These are phyloP conservation scores for Cornus suecica DNA, from an alignment of 148 eudicot genomes.

Conservation along the genomic window DNA sequence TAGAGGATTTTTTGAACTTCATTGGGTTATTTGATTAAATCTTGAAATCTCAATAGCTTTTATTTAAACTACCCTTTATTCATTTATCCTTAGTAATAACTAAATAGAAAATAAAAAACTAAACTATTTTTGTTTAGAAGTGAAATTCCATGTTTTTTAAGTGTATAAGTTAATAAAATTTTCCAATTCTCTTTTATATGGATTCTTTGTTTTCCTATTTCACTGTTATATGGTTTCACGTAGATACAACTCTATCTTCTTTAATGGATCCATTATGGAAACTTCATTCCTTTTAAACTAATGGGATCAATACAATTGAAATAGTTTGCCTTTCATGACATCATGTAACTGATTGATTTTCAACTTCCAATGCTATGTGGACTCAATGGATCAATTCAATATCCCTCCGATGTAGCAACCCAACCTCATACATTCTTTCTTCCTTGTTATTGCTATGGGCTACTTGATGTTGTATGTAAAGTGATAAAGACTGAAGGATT, in stretches of 20 bases:
- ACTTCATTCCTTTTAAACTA: neutral
- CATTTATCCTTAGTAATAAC: too few relatives aligned
- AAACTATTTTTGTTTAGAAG: too few relatives aligned
- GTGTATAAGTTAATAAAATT: neutral
- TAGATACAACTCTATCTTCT: neutral
- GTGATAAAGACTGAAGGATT: slow-evolving; percentile 60
- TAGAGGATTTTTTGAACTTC: too few relatives aligned
- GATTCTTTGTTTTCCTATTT: neutral
- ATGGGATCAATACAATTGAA: neutral
- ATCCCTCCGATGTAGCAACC: neutral
- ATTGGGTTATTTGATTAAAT: too few relatives aligned
- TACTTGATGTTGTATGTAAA: slow-evolving; percentile 52
- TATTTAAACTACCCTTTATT: too few relatives aligned
- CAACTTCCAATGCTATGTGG: neutral
- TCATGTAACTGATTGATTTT: neutral
- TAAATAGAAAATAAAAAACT: too few relatives aligned
- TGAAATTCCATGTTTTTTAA: neutral
- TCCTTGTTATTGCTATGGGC: slow-evolving; percentile 38
- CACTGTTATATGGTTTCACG: neutral
- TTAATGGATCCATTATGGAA: neutral
- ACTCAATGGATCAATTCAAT: neutral
- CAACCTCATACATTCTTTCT: neutral
- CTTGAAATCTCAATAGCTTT: too few relatives aligned
- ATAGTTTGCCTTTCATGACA: neutral
- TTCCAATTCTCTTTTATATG: neutral